These are phyloP conservation scores for Fusarium sterilihyphosum DNA, from an alignment of 2,329 filamentous ascomycete species.

Conservation along the genomic window DNA sequence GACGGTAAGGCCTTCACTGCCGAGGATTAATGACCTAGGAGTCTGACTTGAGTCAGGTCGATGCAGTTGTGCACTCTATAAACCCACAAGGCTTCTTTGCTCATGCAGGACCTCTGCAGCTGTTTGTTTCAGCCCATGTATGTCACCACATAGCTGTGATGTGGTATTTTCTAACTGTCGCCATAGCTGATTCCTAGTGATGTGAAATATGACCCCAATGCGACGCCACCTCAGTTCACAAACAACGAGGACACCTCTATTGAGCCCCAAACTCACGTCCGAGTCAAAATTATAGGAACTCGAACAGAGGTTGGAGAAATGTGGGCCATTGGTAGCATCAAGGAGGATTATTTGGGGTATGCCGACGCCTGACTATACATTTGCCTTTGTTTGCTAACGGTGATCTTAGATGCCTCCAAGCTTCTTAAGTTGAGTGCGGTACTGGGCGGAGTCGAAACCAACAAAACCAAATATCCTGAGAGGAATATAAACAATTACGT, in stretches of 20 bases:
- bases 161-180: slow-evolving; percentile 15
- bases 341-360: slow-evolving; percentile 80
- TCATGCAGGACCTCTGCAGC: slow-evolving; percentile 78
- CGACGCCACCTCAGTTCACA: slow-evolving; percentile 95
- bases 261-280: slow-evolving; percentile 91
- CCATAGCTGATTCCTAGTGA: slow-evolving; percentile 86
- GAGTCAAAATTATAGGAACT: slow-evolving; percentile 93
- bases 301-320: slow-evolving; percentile 94
- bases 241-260: slow-evolving; percentile 95
- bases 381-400: slow-evolving; percentile 19
- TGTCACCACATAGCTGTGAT: slow-evolving; percentile 46
- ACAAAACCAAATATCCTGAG: slow-evolving; percentile 17
- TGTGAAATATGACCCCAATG: slow-evolving; percentile 94
- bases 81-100: slow-evolving; percentile 93
- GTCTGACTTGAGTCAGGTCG: slow-evolving; percentile 71
- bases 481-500: not conserved
- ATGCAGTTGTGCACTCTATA: slow-evolving; percentile 91
- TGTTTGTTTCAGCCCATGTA: slow-evolving; percentile 87
- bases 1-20: slow-evolving; percentile 72
- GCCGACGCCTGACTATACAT: slow-evolving; percentile 4
- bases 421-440: slow-evolving; percentile 28
- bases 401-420: slow-evolving; percentile 44
- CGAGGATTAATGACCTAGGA: slow-evolving; percentile 26
- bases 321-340: slow-evolving; percentile 97
- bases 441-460: slow-evolving; percentile 25